Conservation (phyloP, 352 stramenopile species). For the Phytophthora palmivora region DNA sequence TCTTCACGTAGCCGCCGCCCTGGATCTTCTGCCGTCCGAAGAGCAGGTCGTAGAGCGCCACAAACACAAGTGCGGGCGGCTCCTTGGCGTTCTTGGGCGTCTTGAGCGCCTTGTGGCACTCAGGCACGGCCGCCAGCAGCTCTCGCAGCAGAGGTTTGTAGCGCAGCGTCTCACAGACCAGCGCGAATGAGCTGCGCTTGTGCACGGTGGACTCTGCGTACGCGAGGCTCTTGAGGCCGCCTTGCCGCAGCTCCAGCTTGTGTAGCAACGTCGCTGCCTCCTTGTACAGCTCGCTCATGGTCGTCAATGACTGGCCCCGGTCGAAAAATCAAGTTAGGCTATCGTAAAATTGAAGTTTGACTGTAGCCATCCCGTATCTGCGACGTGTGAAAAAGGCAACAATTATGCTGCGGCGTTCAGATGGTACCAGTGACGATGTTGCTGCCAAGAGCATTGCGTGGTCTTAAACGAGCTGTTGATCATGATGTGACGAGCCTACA, state of each 20-base stretch:
- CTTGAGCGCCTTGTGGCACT: constrained; percentile 73
- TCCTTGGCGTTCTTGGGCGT: constrained; percentile 54
- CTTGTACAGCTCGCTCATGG: constrained; percentile 83
- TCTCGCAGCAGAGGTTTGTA: constrained; percentile 84
- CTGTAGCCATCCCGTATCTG: constrained; percentile 8
- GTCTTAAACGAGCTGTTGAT: too few relatives aligned
- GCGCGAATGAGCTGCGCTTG: constrained; percentile 89
- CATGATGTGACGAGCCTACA: too few relatives aligned
- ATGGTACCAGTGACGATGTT: too few relatives aligned
- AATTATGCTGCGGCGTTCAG: too few relatives aligned
- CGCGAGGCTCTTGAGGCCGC: constrained; percentile 87
- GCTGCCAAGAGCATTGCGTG: too few relatives aligned
- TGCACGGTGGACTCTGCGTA: constrained; percentile 83
- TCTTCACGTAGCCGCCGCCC: constrained; percentile 89
- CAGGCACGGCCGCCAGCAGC: constrained; percentile 72
- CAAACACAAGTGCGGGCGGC: constrained; percentile 66
- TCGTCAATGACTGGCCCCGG: constrained; percentile 7
- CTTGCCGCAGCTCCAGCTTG: constrained; percentile 79
- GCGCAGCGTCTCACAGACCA: constrained; percentile 90
- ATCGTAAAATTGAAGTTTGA: constrained; percentile 2
- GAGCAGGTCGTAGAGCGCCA: constrained; percentile 90
- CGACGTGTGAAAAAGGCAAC: constrained; percentile 28
- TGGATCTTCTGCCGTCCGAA: constrained; percentile 89
- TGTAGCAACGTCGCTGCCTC: constrained; percentile 78
- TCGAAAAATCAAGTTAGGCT: background rate